These are phyloP conservation scores for Eucalyptus camaldulensis DNA, from an alignment of 345 rosid genomes.

Conservation along the genomic window DNA sequence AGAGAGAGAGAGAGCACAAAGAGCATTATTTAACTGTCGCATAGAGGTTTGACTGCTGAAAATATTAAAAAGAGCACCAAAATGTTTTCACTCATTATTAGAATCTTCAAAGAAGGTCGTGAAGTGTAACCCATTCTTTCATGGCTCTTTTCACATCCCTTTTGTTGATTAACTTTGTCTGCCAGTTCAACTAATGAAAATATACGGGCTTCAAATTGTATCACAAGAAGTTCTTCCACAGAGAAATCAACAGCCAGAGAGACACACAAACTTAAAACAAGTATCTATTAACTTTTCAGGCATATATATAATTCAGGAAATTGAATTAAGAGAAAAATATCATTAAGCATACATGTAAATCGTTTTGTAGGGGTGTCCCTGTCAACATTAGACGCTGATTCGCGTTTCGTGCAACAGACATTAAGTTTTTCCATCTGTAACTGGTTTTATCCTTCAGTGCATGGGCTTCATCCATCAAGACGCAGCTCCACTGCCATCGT, in stretches of 20 bases:
- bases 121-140: not conserved
- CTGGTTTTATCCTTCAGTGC: constrained; percentile 92
- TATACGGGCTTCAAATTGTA: not conserved
- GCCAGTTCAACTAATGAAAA: not conserved
- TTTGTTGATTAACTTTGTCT: not conserved
- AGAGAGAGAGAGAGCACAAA: not conserved
- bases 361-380: constrained; percentile 99
- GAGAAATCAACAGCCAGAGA: not conserved
- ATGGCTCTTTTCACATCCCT: not conserved
- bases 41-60: not conserved
- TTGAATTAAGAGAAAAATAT: not conserved
- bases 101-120: not conserved
- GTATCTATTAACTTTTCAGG: not conserved
- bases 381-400: constrained; percentile 96
- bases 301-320: not conserved
- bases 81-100: not conserved
- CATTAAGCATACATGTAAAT: constrained; percentile 56
- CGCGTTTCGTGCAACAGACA: constrained; percentile 86
- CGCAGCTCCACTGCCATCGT: constrained; percentile 97
- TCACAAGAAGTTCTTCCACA: not conserved
- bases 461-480: constrained; percentile 99
- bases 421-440: constrained; percentile 94
- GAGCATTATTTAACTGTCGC: not conserved
- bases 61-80: not conserved
- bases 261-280: not conserved